Conservation (phyloP, 2,329 filamentous ascomycete genomes). For the Diaporthe vaccinii region DNA sequence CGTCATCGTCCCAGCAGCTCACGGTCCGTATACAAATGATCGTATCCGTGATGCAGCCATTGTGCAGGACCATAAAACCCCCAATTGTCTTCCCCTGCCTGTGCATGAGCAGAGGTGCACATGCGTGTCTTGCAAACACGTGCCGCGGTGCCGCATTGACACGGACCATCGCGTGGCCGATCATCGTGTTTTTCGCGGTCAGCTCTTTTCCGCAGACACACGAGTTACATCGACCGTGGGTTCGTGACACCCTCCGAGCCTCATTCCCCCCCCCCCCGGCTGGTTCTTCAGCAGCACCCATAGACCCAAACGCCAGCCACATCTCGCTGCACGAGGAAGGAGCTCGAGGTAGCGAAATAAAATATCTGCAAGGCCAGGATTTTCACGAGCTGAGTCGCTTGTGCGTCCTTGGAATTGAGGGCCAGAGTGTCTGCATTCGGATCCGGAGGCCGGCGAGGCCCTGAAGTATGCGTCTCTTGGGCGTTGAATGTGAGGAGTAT, state of each 20-base stretch:
- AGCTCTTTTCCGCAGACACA: background rate
- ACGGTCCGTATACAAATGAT: background rate
- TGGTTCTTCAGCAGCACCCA: background rate
- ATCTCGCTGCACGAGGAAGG: background rate
- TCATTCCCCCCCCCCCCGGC: background rate
- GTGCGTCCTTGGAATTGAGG: background rate
- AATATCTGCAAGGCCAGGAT: background rate
- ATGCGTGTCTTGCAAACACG: conserved; percentile 8
- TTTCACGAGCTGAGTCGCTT: background rate
- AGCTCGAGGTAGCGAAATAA: background rate
- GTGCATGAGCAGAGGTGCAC: background rate
- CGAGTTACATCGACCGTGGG: background rate
- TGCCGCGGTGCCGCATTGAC: background rate
- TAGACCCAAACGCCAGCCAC: background rate
- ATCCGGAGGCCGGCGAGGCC: conserved; percentile 14
- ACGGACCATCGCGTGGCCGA: background rate
- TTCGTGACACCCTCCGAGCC: conserved; percentile 18
- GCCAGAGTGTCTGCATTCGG: background rate
- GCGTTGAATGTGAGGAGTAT: background rate
- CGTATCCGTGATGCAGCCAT: background rate
- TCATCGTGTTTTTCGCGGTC: background rate
- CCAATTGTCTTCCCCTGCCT: background rate
- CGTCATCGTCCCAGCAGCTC: background rate
- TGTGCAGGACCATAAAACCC: background rate
- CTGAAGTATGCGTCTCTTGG: background rate